Evolutionary conservation across 306 rosid species (phyloP).

Genomic region (Cucurbita argyrosperma): DNA sequence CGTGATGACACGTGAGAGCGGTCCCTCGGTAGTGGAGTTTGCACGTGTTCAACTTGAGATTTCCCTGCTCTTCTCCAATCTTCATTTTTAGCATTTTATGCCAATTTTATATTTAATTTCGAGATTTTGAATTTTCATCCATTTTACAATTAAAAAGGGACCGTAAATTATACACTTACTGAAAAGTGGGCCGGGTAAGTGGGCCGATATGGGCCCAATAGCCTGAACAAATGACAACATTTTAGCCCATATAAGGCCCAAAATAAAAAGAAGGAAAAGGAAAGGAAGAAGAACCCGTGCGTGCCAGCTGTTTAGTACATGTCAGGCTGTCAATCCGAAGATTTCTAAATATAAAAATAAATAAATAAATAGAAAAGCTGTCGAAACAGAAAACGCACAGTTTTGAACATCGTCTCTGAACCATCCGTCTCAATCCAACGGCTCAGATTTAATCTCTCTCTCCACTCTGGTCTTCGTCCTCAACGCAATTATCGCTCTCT

Average conservation of each 20-base stretch:
- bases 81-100: not conserved
- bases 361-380: not conserved
- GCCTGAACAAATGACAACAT: not conserved
- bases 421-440: constrained; percentile 5
- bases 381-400: not conserved
- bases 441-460: not conserved
- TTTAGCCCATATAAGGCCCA: not conserved
- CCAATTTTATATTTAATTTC: not conserved
- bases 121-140: not conserved
- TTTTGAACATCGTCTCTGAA: not conserved
- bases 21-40: not conserved
- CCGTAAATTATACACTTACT: no score
- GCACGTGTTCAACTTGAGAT: not conserved
- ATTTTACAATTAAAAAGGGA: no score
- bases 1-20: not conserved
- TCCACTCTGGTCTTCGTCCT: not conserved
- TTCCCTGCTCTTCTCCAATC: not conserved
- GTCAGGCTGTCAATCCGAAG: constrained; percentile 4
- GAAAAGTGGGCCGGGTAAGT: not conserved
- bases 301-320: constrained; percentile 5
- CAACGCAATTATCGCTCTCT: constrained; percentile 8
- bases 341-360: not conserved
- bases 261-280: not conserved
- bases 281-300: not conserved
- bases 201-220: not conserved